These are phyloP conservation scores for Penicillium sp. DNA, from an alignment of 2,329 filamentous ascomycete species.

Conservation along the genomic window DNA sequence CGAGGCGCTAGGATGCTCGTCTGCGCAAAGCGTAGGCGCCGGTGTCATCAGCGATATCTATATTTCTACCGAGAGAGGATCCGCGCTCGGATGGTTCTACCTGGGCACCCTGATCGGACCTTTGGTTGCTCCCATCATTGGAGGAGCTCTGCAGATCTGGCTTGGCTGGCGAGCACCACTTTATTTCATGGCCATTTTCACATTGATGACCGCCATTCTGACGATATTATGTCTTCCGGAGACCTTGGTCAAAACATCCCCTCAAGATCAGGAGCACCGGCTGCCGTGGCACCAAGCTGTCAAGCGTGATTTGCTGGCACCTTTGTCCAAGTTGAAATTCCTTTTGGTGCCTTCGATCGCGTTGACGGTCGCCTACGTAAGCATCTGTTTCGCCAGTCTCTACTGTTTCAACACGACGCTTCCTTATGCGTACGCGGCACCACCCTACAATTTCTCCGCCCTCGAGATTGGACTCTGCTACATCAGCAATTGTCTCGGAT, in stretches of 20 bases:
- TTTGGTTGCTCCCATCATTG: conserved; percentile 35
- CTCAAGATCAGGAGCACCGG: not conserved
- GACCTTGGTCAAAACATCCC: not conserved
- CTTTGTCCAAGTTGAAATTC: not conserved
- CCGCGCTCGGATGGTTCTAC: conserved; percentile 38
- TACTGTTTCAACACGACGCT: conserved; percentile 38
- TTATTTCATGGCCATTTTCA: conserved; percentile 37
- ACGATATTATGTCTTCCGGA: not conserved
- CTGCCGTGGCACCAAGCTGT: not conserved
- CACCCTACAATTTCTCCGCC: conserved; percentile 33
- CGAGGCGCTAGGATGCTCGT: conserved; percentile 35
- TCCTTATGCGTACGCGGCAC: conserved; percentile 30
- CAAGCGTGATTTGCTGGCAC: not conserved
- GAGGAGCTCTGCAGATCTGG: conserved; percentile 31
- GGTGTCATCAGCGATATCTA: conserved; percentile 39
- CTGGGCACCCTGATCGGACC: conserved; percentile 38
- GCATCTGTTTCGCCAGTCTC: conserved; percentile 33
- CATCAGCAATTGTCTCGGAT: not conserved
- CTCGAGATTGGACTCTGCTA: conserved; percentile 26
- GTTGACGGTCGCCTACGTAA: conserved; percentile 32
- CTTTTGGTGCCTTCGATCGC: conserved; percentile 5
- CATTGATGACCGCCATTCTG: conserved; percentile 19
- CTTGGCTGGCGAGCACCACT: conserved; percentile 36
- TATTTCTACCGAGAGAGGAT: conserved; percentile 33
- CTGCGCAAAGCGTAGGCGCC: conserved; percentile 30